These are phyloP conservation scores for Cantharellus cinnabarinus DNA, from an alignment of 768 basidiomycete species.

Conservation along the genomic window DNA sequence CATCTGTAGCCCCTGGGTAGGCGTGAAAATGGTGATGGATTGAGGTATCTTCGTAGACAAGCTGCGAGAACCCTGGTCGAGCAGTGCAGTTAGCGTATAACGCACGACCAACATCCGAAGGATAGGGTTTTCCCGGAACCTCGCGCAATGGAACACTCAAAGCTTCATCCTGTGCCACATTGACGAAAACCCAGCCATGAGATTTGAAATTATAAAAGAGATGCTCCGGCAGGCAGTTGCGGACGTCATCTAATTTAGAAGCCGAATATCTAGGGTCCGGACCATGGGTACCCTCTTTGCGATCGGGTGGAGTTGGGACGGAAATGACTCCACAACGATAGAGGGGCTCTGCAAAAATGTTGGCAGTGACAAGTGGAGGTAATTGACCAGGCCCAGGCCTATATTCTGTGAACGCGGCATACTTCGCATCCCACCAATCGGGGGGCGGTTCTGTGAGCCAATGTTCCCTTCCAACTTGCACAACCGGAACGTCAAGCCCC, in stretches of 20 bases:
- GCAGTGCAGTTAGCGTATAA: neutral
- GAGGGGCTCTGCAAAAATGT: neutral
- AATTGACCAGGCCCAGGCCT: neutral
- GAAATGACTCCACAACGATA: neutral
- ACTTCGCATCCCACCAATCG: neutral
- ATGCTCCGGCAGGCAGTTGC: neutral
- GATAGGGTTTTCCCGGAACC: too few species aligned
- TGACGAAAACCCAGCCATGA: neutral
- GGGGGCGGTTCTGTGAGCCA: neutral
- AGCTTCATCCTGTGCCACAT: too few species aligned
- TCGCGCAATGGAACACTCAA: too few species aligned
- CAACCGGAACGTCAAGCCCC: too few species aligned
- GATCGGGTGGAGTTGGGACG: neutral
- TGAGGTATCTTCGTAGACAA: constrained; percentile 28
- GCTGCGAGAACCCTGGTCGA: neutral
- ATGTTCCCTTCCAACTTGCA: too few species aligned
- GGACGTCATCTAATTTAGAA: neutral
- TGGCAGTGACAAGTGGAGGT: neutral
- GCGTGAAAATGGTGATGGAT: constrained; percentile 53
- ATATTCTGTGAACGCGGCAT: neutral
- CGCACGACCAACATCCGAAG: too few species aligned
- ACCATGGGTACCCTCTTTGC: neutral
- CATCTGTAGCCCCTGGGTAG: constrained; percentile 49
- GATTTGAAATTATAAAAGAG: neutral
- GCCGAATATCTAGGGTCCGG: neutral